phyloP scores from a whole-genome alignment of 306 rosid species.

The Phaseolus lunatus region DNA sequence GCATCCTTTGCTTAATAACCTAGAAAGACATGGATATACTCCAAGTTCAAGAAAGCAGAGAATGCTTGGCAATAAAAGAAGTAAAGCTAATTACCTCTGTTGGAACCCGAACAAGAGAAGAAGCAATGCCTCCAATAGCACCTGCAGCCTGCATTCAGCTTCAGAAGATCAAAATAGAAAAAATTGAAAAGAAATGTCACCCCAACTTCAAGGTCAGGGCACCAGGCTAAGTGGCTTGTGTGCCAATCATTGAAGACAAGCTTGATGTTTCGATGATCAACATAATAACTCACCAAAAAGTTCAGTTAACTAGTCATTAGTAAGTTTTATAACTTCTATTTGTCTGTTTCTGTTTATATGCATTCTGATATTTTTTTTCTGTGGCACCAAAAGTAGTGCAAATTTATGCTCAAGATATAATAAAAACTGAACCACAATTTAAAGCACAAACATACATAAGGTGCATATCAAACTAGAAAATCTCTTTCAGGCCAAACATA shows the following conservation, averaged over 20 bases:
- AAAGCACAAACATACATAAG: constrained; percentile 6
- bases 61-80: constrained; percentile 10
- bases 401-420: constrained; percentile 11
- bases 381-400: not conserved
- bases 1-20: constrained; percentile 76
- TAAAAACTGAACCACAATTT: constrained; percentile 11
- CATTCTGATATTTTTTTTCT: constrained; percentile 8
- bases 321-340: not conserved
- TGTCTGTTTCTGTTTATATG: constrained; percentile 15
- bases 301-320: constrained; percentile 15
- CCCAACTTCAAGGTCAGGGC: not conserved
- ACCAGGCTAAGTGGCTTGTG: constrained; percentile 6
- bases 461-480: constrained; percentile 7
- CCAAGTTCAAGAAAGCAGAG: constrained; percentile 35
- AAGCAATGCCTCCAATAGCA: constrained; percentile 74
- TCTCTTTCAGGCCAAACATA: constrained; percentile 31
- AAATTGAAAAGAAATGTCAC: not conserved
- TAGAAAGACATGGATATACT: constrained; percentile 45
- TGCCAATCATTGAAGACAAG: constrained; percentile 26
- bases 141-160: constrained; percentile 78
- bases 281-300: constrained; percentile 12
- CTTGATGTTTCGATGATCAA: constrained; percentile 16
- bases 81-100: constrained; percentile 66
- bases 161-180: constrained; percentile 46
- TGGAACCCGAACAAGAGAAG: constrained; percentile 84